Evolutionary conservation across 352 stramenopile genomes (phyloP), one percentile per base, ranked within the genome.

Genomic region (Phytophthora sp.): DNA sequence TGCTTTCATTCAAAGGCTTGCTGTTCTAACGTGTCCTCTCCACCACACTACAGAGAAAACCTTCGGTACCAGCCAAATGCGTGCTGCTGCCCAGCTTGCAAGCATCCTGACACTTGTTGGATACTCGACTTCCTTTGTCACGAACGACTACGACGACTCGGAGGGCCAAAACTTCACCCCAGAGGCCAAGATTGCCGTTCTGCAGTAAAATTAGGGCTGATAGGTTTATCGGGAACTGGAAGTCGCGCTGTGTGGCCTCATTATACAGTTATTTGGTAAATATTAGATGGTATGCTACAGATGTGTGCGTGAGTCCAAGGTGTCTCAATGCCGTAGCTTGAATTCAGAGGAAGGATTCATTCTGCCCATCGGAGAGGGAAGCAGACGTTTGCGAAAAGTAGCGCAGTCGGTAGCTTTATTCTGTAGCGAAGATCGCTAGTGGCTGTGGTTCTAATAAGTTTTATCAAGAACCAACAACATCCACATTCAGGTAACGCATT

Each of bases 31-130:
- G 35, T 13, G n/a, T 35, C n/a, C 24, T 43, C 11, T 31, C 20
- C 9, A 8, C 3, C 43, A 6, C 13, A 20, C 30, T 20, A 26
- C 49, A 87, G 76, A 82, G 55, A 71, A 75, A 27, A 82, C 79
- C 23, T 87, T 76, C 43, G 54, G 63, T 11, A 64, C 58, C 26
- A 82, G 77, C 31, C 83, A 92, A 65, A 87, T 89, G 68, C 80
- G 80, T 3, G 79, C 83, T 13, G 79, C 61, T 1, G 80, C 80
- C 7, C 83, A 92, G 49, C 74, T 92, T 37, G 71, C 55, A 27
- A 90, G 78, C 54, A 90, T 92, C 45, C 62, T 92, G 58, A 91
- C 72, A 42, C 79, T 91, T 28, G 76, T 91, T 17, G 82, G 82
- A 23, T 91, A 89, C 59, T 84, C 80, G 23, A 67, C 83, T 28